Base-by-base conservation (phyloP, 805 yeast genomes). In the Citeromyces matritensis region DNA sequence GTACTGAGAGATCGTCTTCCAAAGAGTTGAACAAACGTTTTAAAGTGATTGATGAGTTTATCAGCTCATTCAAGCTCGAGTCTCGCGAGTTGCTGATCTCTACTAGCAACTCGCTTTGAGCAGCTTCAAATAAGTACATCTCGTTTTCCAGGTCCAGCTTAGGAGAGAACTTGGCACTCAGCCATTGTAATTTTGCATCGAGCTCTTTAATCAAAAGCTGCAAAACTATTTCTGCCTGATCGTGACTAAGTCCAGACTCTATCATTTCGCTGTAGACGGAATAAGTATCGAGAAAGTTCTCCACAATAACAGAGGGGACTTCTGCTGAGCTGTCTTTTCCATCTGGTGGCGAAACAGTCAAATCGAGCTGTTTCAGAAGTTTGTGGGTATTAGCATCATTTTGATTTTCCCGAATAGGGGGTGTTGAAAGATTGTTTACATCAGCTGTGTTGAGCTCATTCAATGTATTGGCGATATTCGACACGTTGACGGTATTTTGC, bases 41-140 rank as follows among this genome's bases (percentile, higher is more conserved):
- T 29, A 88, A 47, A 6, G 72, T 66, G 36, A 79, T 75, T 27
- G 79, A 67, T 29, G 73, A 71, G 36, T 73, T 67, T 14, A 78
- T 72, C 33, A 77, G 60, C 33, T 74, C 77, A 40, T 73, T 74
- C 33, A 79, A 59, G 37, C 82, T 81, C 9, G 61, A 57, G 39
- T 78, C 85, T 40, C 96, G 58, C 21, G 78, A 67, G 26, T 75
- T 65, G 26, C 77, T 73, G 15, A 85, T 69, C 42, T 85, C 95
- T 29, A 79, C 82, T 30, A 78, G 55, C 24, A 88, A 54, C 49
- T 88, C 97, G 33, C 86, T 77, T 38, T 83, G 83, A 0, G 95
- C 95, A 23, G 95, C 93, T 47, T 85, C 88, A 49, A 84, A 86
- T 9, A 91, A 55, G 47, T 88, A 91, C 14, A 72, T 67, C 43